A percentile compares a stretch with the other conserved stretches of the same genome.
Conservation (phyloP, 805 yeast genomes). For the Zygosaccharomyces gambellarensis region DNA sequence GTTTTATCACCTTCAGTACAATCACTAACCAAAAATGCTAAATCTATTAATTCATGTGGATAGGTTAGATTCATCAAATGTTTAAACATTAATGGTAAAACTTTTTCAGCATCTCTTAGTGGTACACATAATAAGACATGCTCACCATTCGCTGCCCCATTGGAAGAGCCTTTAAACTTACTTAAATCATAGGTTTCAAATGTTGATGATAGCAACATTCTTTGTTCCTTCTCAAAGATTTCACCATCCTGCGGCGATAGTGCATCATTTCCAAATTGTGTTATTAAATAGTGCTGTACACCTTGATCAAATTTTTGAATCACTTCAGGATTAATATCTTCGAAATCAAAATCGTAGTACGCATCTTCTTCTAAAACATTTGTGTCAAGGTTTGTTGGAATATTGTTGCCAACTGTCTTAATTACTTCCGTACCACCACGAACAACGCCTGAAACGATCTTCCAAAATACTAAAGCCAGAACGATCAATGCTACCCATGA, state of each 20-base stretch:
- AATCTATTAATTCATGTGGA: conserved; percentile 72
- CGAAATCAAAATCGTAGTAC: conserved; percentile 34
- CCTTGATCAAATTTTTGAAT: conserved; percentile 38
- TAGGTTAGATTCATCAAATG: conserved; percentile 83
- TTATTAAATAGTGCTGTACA: conserved; percentile 35
- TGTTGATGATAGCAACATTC: conserved; percentile 40
- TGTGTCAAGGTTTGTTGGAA: conserved; percentile 12
- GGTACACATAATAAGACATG: conserved; percentile 69
- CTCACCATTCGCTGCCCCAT: conserved; percentile 52
- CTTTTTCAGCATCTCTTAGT: conserved; percentile 70
- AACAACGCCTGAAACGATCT: neutral
- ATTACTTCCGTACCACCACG: conserved; percentile 1
- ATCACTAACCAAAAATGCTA: conserved; percentile 77
- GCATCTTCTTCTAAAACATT: conserved; percentile 26
- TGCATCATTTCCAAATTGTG: conserved; percentile 33
- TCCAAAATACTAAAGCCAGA: neutral
- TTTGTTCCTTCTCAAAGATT: conserved; percentile 32
- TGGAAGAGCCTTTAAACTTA: conserved; percentile 48
- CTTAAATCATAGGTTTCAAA: conserved; percentile 61
- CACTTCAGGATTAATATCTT: conserved; percentile 32
- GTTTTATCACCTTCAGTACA: conserved; percentile 66
- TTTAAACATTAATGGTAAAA: conserved; percentile 76
- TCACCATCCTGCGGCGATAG: conserved; percentile 30
- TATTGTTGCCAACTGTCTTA: neutral
- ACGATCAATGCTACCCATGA: neutral